Base-by-base conservation (phyloP, 805 yeast genomes). In the Blastobotrys chiropterorum region DNA sequence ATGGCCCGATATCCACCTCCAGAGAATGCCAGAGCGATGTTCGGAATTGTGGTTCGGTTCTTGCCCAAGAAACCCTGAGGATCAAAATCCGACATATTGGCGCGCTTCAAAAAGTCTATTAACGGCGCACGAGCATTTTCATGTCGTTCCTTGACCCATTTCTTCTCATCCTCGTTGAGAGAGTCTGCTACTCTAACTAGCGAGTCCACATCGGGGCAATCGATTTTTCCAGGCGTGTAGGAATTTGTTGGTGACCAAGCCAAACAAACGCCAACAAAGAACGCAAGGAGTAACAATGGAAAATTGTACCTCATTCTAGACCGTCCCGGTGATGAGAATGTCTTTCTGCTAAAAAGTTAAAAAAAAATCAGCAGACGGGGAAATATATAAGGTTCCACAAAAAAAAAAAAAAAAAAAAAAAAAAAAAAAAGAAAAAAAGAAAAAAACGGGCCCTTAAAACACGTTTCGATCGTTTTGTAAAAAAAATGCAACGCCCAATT, bases 1-100 rank as follows among this genome's bases (percentile, higher is more conserved):
- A 89, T 86, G 34, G 96, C 95, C 55, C 97, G 77, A 67, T 86
- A 89, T 2, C 96, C 96, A 63, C 97, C 96, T 44, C 96, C 96
- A 14, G 87, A 80, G 58, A 82, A 81, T 5, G 90, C 83, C 22
- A 72, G 55, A 13, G 72, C 76, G 31, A 67, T 59, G 22, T 55
- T 59, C 45, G 64, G 53, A 8, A 63, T 56, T 76, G 58, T 53
- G 11, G 34, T 26, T 26, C 11, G 34, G 11, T 26, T 26, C 52
- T 64, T 53, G 38, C 53, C 51, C 44, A 67, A 43, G 43, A 67
- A 62, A 2, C 54, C 52, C 6, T 63, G 63, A 1, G 77, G 76
- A 55, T 78, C 75, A 56, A 80, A 77, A 55, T 74, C 80, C 14
- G 70, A 64, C 66, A 81, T 59, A 52, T 73, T 73, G 21, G 77